These are phyloP conservation scores for Rosa multiflora DNA, from an alignment of 306 rosid genomes.

Conservation along the genomic window DNA sequence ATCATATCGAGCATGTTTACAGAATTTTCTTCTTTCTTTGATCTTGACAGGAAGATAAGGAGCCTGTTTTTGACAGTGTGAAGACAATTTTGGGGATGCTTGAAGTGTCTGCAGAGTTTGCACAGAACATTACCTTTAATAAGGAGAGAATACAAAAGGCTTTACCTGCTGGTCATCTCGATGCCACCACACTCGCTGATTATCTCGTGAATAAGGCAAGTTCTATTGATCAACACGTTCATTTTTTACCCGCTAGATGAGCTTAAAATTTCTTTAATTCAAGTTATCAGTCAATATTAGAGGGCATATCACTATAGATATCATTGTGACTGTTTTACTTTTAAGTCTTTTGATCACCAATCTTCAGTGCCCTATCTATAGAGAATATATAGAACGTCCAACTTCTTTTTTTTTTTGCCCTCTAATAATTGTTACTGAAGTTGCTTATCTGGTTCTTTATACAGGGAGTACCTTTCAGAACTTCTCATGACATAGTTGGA, in stretches of 20 bases:
- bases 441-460: constrained; percentile 14
- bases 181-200: constrained; percentile 99
- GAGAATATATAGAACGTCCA: not conserved
- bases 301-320: not conserved
- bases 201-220: constrained; percentile 92
- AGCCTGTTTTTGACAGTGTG: constrained; percentile 91
- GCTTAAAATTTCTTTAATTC: not conserved
- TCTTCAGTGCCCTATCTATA: not conserved
- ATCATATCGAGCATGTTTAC: constrained; percentile 7
- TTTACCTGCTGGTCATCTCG: constrained; percentile 96
- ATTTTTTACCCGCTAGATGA: constrained; percentile 5
- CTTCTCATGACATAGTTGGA: constrained; percentile 92
- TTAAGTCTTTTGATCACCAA: not conserved
- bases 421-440: constrained; percentile 12
- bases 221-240: constrained; percentile 17
- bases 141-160: constrained; percentile 72
- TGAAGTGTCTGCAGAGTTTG: constrained; percentile 92
- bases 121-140: constrained; percentile 75
- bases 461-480: constrained; percentile 92
- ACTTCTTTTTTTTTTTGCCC: not conserved
- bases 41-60: constrained; percentile 83
- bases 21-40: constrained; percentile 5
- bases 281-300: not conserved
- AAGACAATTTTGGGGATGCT: constrained; percentile 95
- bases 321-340: not conserved